Evolutionary conservation across 352 stramenopile genomes (phyloP).

Genomic region (Stramenopiles sp.): DNA sequence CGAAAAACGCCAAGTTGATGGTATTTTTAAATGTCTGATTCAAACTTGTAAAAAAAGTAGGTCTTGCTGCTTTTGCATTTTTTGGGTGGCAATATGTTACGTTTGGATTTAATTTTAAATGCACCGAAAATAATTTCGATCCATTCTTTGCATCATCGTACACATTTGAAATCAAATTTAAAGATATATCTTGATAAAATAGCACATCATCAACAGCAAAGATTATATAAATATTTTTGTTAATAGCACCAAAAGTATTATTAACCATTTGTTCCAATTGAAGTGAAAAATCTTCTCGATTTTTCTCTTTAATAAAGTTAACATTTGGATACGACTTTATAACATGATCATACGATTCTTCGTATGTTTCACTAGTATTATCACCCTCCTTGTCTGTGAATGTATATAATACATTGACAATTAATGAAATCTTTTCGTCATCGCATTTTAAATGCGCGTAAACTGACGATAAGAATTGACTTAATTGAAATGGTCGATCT

Average conservation of each 20-base stretch:
- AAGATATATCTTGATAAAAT: constrained; percentile 27
- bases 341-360: constrained; percentile 22
- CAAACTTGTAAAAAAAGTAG: constrained; percentile 22
- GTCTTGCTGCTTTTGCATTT: constrained; percentile 30
- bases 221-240: constrained; percentile 20
- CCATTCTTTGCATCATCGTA: constrained; percentile 16
- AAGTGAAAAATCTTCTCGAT: constrained; percentile 20
- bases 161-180: constrained; percentile 25
- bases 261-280: constrained; percentile 20
- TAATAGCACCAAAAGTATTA: neutral
- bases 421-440: neutral
- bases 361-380: constrained; percentile 19
- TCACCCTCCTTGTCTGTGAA: constrained; percentile 27
- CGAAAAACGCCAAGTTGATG: constrained; percentile 26
- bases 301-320: constrained; percentile 25
- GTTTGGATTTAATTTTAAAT: constrained; percentile 43
- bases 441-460: constrained; percentile 15
- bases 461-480: constrained; percentile 32
- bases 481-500: constrained; percentile 37
- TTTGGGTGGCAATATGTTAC: constrained; percentile 46
- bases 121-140: constrained; percentile 34
- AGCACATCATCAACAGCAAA: constrained; percentile 40
- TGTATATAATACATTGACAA: constrained; percentile 23
- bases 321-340: constrained; percentile 22
- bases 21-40: neutral